phyloP scores from a whole-genome alignment of 2,329 filamentous ascomycete species.

The Verticillium albo-atrum region DNA sequence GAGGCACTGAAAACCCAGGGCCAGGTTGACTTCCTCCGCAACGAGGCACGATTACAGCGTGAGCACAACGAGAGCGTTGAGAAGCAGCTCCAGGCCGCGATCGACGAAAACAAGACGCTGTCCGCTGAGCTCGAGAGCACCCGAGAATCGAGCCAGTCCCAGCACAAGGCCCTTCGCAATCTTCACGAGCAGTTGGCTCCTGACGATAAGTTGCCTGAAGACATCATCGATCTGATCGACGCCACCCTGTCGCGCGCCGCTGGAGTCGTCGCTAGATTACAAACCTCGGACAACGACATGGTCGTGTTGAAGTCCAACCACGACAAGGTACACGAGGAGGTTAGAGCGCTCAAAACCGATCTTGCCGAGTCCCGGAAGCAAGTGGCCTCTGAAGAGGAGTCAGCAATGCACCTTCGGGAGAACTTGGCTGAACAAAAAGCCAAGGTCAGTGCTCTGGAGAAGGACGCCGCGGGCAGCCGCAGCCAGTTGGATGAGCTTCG shows the following conservation, averaged over 20 bases:
- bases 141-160: conserved; percentile 47
- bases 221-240: conserved; percentile 55
- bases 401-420: conserved; percentile 49
- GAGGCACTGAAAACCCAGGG: conserved; percentile 55
- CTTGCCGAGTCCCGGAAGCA: conserved; percentile 49
- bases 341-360: conserved; percentile 54
- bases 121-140: conserved; percentile 44
- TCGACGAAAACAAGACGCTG: conserved; percentile 49
- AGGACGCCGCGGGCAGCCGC: conserved; percentile 59
- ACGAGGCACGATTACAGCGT: conserved; percentile 54
- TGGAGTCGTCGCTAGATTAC: conserved; percentile 55
- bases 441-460: conserved; percentile 48
- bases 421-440: conserved; percentile 48
- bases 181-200: conserved; percentile 56
- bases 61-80: conserved; percentile 57
- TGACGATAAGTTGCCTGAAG: conserved; percentile 46
- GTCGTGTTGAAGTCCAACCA: conserved; percentile 59
- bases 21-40: conserved; percentile 58
- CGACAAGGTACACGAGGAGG: conserved; percentile 50
- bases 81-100: conserved; percentile 48
- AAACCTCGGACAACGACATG: conserved; percentile 55
- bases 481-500: conserved; percentile 65
- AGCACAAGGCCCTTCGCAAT: conserved; percentile 51
- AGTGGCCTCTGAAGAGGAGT: conserved; percentile 46
- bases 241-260: conserved; percentile 53